These are phyloP conservation scores for Dendrobium huoshanense DNA, from an alignment of 106 monocot species.

Conservation along the genomic window DNA sequence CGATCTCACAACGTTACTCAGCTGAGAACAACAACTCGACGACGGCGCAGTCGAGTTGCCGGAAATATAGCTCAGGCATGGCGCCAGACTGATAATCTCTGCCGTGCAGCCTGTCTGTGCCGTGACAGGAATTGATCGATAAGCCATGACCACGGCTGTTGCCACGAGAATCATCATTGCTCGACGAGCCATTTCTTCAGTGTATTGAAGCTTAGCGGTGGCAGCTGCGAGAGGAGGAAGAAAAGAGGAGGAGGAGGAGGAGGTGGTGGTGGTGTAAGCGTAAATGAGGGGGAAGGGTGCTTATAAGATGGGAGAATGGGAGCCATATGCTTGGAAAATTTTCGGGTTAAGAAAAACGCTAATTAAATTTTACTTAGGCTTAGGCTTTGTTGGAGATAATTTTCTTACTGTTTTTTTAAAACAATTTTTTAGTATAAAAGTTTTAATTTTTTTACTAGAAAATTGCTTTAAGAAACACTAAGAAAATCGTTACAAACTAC, in stretches of 20 bases:
- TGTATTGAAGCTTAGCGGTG: too few species aligned
- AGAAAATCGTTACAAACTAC: too few species aligned
- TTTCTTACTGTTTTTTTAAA: too few species aligned
- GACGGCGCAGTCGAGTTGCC: conserved; percentile 32
- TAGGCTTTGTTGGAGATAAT: too few species aligned
- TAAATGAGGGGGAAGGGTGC: too few species aligned
- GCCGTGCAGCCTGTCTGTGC: conserved; percentile 32
- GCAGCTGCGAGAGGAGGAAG: not conserved
- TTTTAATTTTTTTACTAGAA: too few species aligned
- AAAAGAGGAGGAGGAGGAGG: not conserved
- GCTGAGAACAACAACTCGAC: conserved; percentile 46
- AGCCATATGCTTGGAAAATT: too few species aligned
- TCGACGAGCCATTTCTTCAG: conserved; percentile 3
- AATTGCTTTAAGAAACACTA: too few species aligned
- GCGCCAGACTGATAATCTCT: conserved; percentile 28
- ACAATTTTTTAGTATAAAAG: too few species aligned
- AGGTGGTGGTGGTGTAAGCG: not conserved
- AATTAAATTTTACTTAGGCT: too few species aligned
- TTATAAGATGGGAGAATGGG: too few species aligned
- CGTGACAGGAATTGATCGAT: not conserved
- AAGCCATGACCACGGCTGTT: conserved; percentile 3
- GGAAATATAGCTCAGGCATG: conserved; percentile 47
- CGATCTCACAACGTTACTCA: conserved; percentile 29
- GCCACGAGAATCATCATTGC: not conserved
- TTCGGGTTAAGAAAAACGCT: too few species aligned